Evolutionary conservation across 805 yeast species (phyloP).

Genomic region (Cephaloascus albidus): DNA sequence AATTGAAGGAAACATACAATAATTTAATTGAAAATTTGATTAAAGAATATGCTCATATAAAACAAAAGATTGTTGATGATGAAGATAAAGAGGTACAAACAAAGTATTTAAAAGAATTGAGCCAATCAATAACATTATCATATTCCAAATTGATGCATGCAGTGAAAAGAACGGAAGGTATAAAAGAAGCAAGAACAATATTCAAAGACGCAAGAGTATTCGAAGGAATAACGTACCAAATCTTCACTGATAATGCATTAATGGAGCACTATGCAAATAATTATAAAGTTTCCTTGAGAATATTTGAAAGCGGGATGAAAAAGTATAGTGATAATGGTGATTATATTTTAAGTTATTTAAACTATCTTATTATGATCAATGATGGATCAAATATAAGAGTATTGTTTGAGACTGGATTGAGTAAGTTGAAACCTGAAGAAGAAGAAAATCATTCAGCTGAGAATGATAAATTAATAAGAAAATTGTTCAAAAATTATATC

Average conservation of each 20-base stretch:
- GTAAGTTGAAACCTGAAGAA: conserved; percentile 35
- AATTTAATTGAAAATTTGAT: conserved; percentile 38
- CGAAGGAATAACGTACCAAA: conserved; percentile 56
- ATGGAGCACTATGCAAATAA: conserved; percentile 69
- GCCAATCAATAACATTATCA: conserved; percentile 46
- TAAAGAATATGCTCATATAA: conserved; percentile 17
- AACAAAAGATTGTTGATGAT: conserved; percentile 1
- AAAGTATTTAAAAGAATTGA: conserved; percentile 11
- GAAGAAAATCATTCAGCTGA: conserved; percentile 12
- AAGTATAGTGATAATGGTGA: conserved; percentile 41
- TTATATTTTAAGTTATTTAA: conserved; percentile 60
- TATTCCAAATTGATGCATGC: conserved; percentile 66
- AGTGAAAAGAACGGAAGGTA: conserved; percentile 57
- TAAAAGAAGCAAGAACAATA: conserved; percentile 62
- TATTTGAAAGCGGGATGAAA: conserved; percentile 74
- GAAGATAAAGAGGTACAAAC: conserved; percentile 1
- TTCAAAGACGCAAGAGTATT: conserved; percentile 65
- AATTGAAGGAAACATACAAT: conserved; percentile 41
- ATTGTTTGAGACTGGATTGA: conserved; percentile 68
- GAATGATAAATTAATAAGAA: conserved; percentile 16
- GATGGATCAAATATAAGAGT: conserved; percentile 73
- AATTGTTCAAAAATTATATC: conserved; percentile 38
- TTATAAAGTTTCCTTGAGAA: conserved; percentile 58
- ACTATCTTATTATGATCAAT: conserved; percentile 58
- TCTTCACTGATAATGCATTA: conserved; percentile 74